Evolutionary conservation across 1,284 basidiomycete genomes (phyloP), one percentile per base, ranked within the genome.

Genomic region (Schizophyllum commune): DNA sequence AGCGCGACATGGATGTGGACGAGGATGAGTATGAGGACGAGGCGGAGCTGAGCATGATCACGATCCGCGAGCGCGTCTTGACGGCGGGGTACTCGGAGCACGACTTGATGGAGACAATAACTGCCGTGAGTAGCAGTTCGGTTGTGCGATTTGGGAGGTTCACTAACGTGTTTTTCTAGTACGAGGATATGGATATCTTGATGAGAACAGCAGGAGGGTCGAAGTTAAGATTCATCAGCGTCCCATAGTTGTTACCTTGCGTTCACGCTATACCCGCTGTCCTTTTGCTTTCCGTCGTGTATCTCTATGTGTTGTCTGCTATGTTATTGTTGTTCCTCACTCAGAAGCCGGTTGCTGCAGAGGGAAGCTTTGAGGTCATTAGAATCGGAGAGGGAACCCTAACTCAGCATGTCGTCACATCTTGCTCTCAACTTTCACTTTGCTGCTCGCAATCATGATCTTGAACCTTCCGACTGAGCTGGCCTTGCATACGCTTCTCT

Each of bases 51-150:
- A 83, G 84, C 5, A 85, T 98, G 80, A 81, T 91, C 53, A 92
- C 96, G 65, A 84, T 97, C 62, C 84, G 95, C 55, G 85, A 87
- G 57, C 84, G 94, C 32, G 88, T 96, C 11, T 75, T 96, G 57
- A 88, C 87, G 56, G 88, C 86, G 68, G 94, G 95, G 6, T 96
- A 90, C 74, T 97, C 92, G 11, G 96, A 98, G 72, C 85, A 83
- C 5, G 89, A 94, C 73, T 79, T 98, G 33, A 92, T 89, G 79
- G 88, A 92, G 66, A 91, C 92, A 0, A 86, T 96, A 61, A 68
- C 78, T 19, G 80, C 89, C 77, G 93, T 94, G 69, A 70, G 87
- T 76, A 22, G 56, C 55, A n/a, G n/a, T n/a, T 39, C 20, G 57
- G 61, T 59, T 52, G 58, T 58, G 58, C 21, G 59, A 56, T 56